Percentiles rank a stretch among this genome's conserved stretches.
phyloP scores from a whole-genome alignment of 768 basidiomycete genomes.

The Tulasnella sp. region DNA sequence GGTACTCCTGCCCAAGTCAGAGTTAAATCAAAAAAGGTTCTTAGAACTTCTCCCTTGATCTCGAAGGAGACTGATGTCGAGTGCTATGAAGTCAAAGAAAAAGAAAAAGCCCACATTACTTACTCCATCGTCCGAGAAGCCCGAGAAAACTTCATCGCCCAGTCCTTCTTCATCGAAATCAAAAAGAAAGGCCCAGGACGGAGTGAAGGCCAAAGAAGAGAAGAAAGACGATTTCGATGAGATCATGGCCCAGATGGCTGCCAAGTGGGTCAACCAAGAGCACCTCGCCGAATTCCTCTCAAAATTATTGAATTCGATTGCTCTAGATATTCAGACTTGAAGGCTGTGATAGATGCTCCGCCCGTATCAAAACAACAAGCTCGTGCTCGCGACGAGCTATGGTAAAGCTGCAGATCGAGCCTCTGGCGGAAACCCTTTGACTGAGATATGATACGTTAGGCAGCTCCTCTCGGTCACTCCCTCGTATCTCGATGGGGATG shows the following conservation, averaged over 20 bases:
- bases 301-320: neutral
- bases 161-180: constrained; percentile 32
- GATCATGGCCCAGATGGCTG: constrained; percentile 71
- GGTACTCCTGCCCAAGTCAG: neutral
- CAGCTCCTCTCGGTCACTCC: constrained; percentile 66
- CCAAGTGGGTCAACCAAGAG: constrained; percentile 40
- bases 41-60: neutral
- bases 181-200: constrained; percentile 32
- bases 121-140: neutral
- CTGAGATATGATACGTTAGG: constrained; percentile 18
- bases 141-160: neutral
- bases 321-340: neutral
- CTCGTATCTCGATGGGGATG: constrained; percentile 73
- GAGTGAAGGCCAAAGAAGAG: constrained; percentile 44
- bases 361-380: neutral
- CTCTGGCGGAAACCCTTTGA: neutral
- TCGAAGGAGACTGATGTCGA: neutral
- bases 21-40: constrained; percentile 28
- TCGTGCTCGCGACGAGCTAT: neutral
- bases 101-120: constrained; percentile 22
- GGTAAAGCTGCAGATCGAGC: neutral
- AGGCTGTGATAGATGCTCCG: neutral
- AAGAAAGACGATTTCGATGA: constrained; percentile 69
- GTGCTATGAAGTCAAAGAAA: constrained; percentile 28
- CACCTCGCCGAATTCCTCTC: no score